These are phyloP conservation scores for Colletotrichum acutatum DNA, from an alignment of 2,329 filamentous ascomycete genomes.

Conservation along the genomic window DNA sequence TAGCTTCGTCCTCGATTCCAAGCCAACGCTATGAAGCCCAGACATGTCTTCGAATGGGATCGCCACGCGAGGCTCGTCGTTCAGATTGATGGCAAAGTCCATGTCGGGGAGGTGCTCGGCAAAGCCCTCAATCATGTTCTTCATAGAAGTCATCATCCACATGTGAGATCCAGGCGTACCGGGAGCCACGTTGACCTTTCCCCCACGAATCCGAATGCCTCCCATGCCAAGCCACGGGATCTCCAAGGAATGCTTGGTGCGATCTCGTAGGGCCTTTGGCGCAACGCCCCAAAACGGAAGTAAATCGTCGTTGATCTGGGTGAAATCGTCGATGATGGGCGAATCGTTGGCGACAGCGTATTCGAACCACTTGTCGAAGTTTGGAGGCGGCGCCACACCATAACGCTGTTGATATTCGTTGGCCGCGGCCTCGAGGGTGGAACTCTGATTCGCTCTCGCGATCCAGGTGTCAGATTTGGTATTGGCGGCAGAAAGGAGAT, in stretches of 20 bases:
- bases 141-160: conserved; percentile 51
- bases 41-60: conserved; percentile 13
- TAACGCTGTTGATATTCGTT: conserved; percentile 56
- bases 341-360: conserved; percentile 75
- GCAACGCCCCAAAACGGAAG: conserved; percentile 80
- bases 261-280: conserved; percentile 71
- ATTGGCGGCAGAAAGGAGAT: conserved; percentile 22
- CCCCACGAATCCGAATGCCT: conserved; percentile 67
- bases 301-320: conserved; percentile 78
- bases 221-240: conserved; percentile 50
- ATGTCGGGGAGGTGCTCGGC: conserved; percentile 78
- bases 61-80: conserved; percentile 45
- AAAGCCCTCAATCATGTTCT: conserved; percentile 76
- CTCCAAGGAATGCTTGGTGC: conserved; percentile 49
- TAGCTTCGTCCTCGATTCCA: background rate
- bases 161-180: conserved; percentile 45
- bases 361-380: conserved; percentile 84
- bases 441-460: conserved; percentile 37
- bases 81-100: conserved; percentile 81
- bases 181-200: conserved; percentile 59
- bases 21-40: background rate
- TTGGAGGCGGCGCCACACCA: conserved; percentile 75
- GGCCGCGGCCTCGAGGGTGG: conserved; percentile 46
- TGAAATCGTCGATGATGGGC: conserved; percentile 79
- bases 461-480: conserved; percentile 36